Evolutionary conservation across 2,329 filamentous ascomycete genomes (phyloP).

Genomic region (Xylaria arbuscula): DNA sequence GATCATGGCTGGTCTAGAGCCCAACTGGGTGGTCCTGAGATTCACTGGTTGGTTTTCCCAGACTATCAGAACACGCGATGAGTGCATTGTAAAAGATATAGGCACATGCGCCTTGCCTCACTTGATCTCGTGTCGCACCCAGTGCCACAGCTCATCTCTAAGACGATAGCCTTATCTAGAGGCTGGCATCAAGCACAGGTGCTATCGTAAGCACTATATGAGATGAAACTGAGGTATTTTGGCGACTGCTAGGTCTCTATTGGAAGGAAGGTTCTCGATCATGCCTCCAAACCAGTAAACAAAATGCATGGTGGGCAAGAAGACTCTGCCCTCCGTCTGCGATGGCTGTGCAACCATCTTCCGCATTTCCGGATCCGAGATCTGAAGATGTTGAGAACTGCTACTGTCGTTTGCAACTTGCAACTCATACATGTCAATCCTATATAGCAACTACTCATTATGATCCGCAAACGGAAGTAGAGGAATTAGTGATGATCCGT

Average conservation of each 20-base stretch:
- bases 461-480: constrained; percentile 46
- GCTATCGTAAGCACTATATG: constrained; percentile 25
- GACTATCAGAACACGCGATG: constrained; percentile 29
- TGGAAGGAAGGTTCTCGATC: background rate
- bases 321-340: constrained; percentile 17
- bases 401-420: constrained; percentile 34
- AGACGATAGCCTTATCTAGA: constrained; percentile 40
- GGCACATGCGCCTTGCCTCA: constrained; percentile 47
- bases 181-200: constrained; percentile 23
- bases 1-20: constrained; percentile 42
- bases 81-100: constrained; percentile 30
- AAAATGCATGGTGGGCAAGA: constrained; percentile 9
- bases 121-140: constrained; percentile 46
- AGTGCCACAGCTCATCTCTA: constrained; percentile 28
- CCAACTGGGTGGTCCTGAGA: constrained; percentile 46
- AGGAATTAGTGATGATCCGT: constrained; percentile 44
- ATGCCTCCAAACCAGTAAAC: constrained; percentile 14
- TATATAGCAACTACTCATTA: constrained; percentile 40
- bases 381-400: constrained; percentile 31
- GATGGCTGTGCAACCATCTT: constrained; percentile 27
- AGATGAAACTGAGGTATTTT: constrained; percentile 23
- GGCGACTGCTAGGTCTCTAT: background rate
- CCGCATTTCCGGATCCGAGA: constrained; percentile 34
- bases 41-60: constrained; percentile 45
- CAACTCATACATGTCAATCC: constrained; percentile 39